Base-by-base conservation (phyloP, 371 early-diverging fungal species). In the Zychaea mexicana region DNA sequence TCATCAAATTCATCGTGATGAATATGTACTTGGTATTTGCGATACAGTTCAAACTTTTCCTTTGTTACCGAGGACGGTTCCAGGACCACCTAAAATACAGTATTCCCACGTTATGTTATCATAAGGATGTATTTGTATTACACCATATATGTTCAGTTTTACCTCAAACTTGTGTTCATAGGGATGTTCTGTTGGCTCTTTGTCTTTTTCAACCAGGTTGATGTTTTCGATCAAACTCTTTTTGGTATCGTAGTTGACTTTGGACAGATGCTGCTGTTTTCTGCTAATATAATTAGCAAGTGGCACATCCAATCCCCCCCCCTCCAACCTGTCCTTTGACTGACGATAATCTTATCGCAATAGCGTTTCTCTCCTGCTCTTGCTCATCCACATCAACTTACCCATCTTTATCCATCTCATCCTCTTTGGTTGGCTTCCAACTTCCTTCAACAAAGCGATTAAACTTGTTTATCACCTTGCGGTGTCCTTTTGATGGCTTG, bases 21-120 rank as follows among this genome's bases (percentile, higher is more conserved):
- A 22, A 98, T 72, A 0, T 65, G 67, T 17, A 69, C 75, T 73
- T 98, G 98, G 71, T 97, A 98, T 62, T 87, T 87, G 10, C 71
- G 53, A 71, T 89, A 98, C 2, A 98, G 67, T 0, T 82, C 79
- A 68, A 80, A 93, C 46, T 92, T 92, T 45, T 90, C 94, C 59
- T 87, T 74, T 2, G 89, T 81, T 69, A 82, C 93, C 1, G 84
- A 80, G 0, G 94, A 78, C 22, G 83, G 86, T 39, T 90, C 90
- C 38, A 88, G 57, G 12, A 73, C 77, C 58, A 85, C 71, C 88
- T 88, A 52, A 22, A 13, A 22, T 46, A 17, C 19, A 17, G 15
- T 46, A 45, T 17, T 33, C 12, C 33, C 45, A 8, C 36, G 15
- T 33, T 19, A 8, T 38, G 17, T 13, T 36, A 27, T 52, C 22